A percentile compares a stretch with the other conserved stretches of the same genome.
Evolutionary conservation across 345 rosid species (phyloP).

Genomic region (Eucalyptus curtisii): DNA sequence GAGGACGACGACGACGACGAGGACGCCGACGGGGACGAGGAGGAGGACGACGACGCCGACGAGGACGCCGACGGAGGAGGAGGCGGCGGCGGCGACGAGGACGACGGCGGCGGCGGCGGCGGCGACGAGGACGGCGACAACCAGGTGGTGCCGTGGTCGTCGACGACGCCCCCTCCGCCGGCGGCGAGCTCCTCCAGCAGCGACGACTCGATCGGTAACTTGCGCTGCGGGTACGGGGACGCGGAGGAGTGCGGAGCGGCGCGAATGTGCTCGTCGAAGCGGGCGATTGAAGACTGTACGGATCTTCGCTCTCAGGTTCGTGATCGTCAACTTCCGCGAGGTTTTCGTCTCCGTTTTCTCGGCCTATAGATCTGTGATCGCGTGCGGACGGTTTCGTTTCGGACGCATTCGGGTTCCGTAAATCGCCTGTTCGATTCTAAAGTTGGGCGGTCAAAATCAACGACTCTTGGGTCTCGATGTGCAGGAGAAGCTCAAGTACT

Average conservation of each 20-base stretch:
- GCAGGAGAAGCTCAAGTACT: not conserved
- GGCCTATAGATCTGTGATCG: not conserved
- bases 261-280: conserved; percentile 5
- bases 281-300: not conserved
- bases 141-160: conserved; percentile 52
- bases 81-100: not conserved
- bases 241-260: not conserved
- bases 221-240: not conserved
- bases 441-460: not conserved
- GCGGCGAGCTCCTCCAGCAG: conserved; percentile 19
- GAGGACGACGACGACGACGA: conserved; percentile 5
- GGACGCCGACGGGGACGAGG: conserved; percentile 1
- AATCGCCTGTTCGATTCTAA: not conserved
- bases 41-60: not conserved
- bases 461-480: not conserved
- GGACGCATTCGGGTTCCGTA: not conserved
- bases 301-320: conserved; percentile 20
- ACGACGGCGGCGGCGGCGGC: not conserved
- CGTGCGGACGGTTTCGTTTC: not conserved
- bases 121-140: conserved; percentile 24
- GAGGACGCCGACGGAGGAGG: not conserved
- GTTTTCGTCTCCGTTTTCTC: not conserved
- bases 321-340: not conserved
- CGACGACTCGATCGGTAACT: conserved; percentile 1
- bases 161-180: conserved; percentile 21